These are phyloP conservation scores for Leccinum ochraceum DNA, from an alignment of 768 basidiomycete species.

Conservation along the genomic window DNA sequence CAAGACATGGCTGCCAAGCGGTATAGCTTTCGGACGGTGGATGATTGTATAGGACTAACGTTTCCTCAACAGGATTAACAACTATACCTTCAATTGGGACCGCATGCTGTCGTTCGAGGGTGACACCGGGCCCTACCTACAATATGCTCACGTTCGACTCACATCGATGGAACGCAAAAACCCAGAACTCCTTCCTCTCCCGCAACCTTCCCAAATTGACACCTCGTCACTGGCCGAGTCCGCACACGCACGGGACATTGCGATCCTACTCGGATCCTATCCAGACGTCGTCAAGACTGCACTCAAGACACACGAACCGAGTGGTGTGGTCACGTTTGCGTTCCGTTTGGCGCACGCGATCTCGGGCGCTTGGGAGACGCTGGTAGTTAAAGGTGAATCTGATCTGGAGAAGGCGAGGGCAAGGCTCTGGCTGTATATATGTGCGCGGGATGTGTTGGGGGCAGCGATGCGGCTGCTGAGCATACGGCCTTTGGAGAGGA, in stretches of 20 bases:
- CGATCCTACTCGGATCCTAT: constrained; percentile 85
- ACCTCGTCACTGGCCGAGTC: constrained; percentile 67
- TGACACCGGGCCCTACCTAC: constrained; percentile 93
- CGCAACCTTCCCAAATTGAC: constrained; percentile 66
- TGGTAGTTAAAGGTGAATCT: constrained; percentile 81
- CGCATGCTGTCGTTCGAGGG: constrained; percentile 96
- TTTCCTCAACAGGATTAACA: constrained; percentile 68
- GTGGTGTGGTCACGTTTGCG: constrained; percentile 86
- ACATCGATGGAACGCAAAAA: constrained; percentile 92
- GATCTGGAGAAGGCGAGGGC: constrained; percentile 79
- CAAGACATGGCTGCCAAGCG: constrained; percentile 96
- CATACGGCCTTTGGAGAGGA: constrained; percentile 87
- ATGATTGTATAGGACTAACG: not conserved
- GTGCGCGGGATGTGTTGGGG: constrained; percentile 87
- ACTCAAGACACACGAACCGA: constrained; percentile 83
- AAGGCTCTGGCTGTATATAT: constrained; percentile 85
- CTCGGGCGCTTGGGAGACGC: constrained; percentile 88
- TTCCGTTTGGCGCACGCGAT: constrained; percentile 89
- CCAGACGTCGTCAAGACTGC: constrained; percentile 90
- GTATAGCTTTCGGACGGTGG: constrained; percentile 42
- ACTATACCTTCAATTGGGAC: constrained; percentile 94
- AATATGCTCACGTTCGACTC: constrained; percentile 94
- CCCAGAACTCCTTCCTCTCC: constrained; percentile 80
- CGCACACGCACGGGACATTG: constrained; percentile 77
- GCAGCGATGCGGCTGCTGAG: constrained; percentile 87